Evolutionary conservation across 108 stramenopile species (phyloP).

Genomic region (Cyclotella atomus): DNA sequence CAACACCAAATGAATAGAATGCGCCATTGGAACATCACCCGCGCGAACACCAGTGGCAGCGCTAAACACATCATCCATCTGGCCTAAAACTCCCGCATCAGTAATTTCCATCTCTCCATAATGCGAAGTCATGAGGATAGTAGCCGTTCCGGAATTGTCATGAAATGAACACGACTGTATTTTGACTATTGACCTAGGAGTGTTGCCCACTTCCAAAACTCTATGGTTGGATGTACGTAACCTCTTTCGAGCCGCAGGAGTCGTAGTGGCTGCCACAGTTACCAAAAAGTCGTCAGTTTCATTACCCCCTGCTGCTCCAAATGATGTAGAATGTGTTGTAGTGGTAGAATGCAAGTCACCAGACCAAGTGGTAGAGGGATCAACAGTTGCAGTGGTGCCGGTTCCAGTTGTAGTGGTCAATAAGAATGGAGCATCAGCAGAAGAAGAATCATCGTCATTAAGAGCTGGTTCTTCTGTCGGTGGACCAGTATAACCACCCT

Average conservation of each 20-base stretch:
- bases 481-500: background rate
- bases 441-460: background rate
- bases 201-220: background rate
- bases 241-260: background rate
- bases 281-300: background rate
- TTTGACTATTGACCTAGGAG: slow-evolving; percentile 2
- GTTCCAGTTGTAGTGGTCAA: background rate
- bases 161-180: background rate
- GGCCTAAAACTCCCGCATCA: slow-evolving; percentile 18
- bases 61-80: slow-evolving; percentile 13
- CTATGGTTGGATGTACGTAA: background rate
- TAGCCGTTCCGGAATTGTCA: slow-evolving; percentile 24
- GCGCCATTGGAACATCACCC: slow-evolving; percentile 4
- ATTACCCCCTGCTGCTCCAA: background rate
- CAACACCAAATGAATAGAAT: slow-evolving; percentile 32
- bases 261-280: background rate
- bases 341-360: background rate
- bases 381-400: background rate
- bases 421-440: background rate
- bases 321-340: background rate
- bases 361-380: slow-evolving; percentile 8
- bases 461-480: background rate
- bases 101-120: background rate
- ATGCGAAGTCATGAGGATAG: slow-evolving; percentile 23
- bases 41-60: slow-evolving; percentile 2